These are phyloP conservation scores for Trichosporon sp. DNA, from an alignment of 1,284 basidiomycete species.

Conservation along the genomic window DNA sequence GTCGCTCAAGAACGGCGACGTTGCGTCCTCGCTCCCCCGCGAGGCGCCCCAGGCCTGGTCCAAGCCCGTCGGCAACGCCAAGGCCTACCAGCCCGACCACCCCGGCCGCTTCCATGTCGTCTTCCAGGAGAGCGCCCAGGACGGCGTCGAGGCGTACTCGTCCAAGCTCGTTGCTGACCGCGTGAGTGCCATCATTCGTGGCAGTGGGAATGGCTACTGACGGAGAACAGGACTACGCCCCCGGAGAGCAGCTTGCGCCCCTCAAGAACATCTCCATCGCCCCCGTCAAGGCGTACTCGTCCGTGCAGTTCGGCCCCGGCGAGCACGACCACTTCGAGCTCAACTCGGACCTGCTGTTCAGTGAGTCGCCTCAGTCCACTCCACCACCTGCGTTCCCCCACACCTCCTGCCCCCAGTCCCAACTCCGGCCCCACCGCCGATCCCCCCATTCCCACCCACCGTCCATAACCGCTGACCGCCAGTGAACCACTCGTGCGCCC, in stretches of 20 bases:
- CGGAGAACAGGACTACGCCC: constrained; percentile 35
- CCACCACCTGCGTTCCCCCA: too few species aligned
- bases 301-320: constrained; percentile 51
- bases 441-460: not conserved
- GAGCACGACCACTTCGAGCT: constrained; percentile 58
- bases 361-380: constrained; percentile 25
- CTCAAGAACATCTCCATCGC: constrained; percentile 40
- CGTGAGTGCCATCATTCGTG: constrained; percentile 29
- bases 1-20: constrained; percentile 3
- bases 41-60: constrained; percentile 23
- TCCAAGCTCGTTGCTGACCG: constrained; percentile 41
- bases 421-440: not conserved
- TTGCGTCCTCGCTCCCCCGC: constrained; percentile 19
- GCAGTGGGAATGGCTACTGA: not conserved
- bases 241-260: constrained; percentile 33
- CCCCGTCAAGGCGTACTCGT: constrained; percentile 48
- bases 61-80: constrained; percentile 41
- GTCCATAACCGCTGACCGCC: not conserved
- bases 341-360: constrained; percentile 62
- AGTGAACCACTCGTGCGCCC: constrained; percentile 66
- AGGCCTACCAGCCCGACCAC: constrained; percentile 44
- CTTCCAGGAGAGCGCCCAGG: constrained; percentile 25
- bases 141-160: constrained; percentile 36
- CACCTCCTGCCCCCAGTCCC: not conserved
- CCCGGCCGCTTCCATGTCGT: constrained; percentile 41